Conservation (phyloP, 1,284 basidiomycete genomes). For the Sanghuangporus sanghuang region DNA sequence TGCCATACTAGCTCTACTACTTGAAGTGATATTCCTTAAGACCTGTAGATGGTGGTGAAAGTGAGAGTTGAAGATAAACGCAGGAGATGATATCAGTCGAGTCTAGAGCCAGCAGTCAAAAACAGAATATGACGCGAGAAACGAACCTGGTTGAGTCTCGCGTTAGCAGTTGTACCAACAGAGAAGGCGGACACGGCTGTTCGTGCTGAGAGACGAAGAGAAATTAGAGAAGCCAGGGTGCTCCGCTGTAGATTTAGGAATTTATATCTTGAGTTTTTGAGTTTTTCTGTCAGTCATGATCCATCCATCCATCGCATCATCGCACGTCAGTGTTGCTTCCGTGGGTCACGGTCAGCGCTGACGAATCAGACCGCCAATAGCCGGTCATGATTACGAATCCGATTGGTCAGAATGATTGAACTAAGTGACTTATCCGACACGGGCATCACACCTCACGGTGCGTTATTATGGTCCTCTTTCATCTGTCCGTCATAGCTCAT, state of each 20-base stretch:
- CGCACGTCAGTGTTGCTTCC: background rate
- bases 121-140: background rate
- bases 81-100: background rate
- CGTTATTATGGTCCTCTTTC: no score
- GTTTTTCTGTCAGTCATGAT: background rate
- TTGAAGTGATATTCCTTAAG: background rate
- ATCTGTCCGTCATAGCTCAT: no score
- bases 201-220: background rate
- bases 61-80: background rate
- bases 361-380: background rate
- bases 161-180: background rate
- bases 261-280: background rate
- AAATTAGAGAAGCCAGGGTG: background rate
- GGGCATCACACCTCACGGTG: no score
- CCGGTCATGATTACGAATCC: background rate
- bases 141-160: slow-evolving; percentile 9
- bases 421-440: no score
- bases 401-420: background rate
- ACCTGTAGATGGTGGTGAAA: background rate
- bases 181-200: background rate
- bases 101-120: slow-evolving; percentile 6
- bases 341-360: background rate
- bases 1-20: slow-evolving; percentile 47
- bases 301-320: background rate
- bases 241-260: background rate